Base-by-base conservation (phyloP, 768 basidiomycete genomes). In the Leccinum olivaceopallidum region DNA sequence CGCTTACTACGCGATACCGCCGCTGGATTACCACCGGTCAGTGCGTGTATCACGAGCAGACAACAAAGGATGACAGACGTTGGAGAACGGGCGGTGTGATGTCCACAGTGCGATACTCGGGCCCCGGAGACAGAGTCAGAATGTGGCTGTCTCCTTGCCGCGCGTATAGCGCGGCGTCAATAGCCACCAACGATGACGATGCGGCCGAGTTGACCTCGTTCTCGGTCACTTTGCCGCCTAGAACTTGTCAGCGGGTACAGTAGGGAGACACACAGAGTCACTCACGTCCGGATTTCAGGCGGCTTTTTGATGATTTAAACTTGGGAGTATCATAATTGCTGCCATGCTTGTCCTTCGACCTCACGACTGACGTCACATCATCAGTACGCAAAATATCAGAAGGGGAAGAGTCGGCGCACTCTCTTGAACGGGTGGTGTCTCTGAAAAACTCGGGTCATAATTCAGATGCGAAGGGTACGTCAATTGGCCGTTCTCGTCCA, bases 281-380 rank as follows among this genome's bases (percentile, higher is more conserved):
- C 67, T 63, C 47, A 71, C 69, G 2, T 49, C 36, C 44, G 20
- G 55, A 18, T 10, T n/a, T 59, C 37, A 62, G 39, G n/a, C 36
- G 52, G 54, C 36, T 44, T 39, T 48, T 59, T 13, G 52, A 2
- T 6, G 26, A 26, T 42, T 42, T 55, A 32, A 22, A 14, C 24
- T 28, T 50, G 8, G 24, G 24, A 8, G 47, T 24, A 10, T 34
- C 24, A 20, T 36, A 28, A 36, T 39, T 20, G 12, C 8, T 28
- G 37, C 55, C 60, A 32, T 60, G 34, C 30, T 37, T 60, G 53
- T 48, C n/a, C 28, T 56, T 44, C 36, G 36, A 50, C 9, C 18
- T 51, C 50, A 26, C 26, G 0, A 6, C 63, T 62, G 36, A 32
- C 8, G 13, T 48, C 13, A 20, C 12, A 20, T 52, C 2, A 2